A percentile compares a stretch with the other conserved stretches of the same genome.
Conservation (phyloP, 768 basidiomycete species). For the Boletus fagicola region DNA sequence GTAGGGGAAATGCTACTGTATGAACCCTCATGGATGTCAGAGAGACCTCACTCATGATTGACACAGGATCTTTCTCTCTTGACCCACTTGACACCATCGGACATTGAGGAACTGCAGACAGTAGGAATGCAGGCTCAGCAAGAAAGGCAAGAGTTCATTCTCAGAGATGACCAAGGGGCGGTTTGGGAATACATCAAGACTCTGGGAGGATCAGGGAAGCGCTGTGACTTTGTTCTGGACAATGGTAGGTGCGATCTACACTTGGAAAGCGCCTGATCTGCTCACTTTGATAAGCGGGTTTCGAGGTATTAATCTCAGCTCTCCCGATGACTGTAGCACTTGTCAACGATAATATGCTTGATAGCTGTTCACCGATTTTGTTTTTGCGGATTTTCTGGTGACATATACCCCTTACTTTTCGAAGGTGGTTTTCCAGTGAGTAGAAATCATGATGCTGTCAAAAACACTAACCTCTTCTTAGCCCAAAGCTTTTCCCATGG, state of each 20-base stretch:
- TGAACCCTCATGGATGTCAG: constrained; percentile 13
- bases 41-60: not conserved
- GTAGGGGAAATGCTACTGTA: constrained; percentile 93
- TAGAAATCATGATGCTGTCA: constrained; percentile 7
- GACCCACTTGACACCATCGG: constrained; percentile 77
- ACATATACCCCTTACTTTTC: constrained; percentile 83
- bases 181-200: constrained; percentile 72
- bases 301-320: constrained; percentile 57
- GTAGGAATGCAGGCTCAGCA: constrained; percentile 80
- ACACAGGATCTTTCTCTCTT: constrained; percentile 88
- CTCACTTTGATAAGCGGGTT: constrained; percentile 61
- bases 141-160: constrained; percentile 73
- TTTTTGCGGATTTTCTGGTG: constrained; percentile 91
- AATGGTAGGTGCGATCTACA: constrained; percentile 55
- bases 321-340: not conserved
- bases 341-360: not conserved
- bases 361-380: constrained; percentile 89
- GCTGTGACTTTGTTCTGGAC: constrained; percentile 87
- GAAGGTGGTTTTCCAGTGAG: constrained; percentile 87
- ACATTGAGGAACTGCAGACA: constrained; percentile 79
- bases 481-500: constrained; percentile 95
- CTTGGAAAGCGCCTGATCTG: not conserved
- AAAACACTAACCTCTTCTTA: constrained; percentile 32
- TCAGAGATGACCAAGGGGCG: constrained; percentile 75
- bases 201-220: constrained; percentile 39